Conservation (phyloP, 768 basidiomycete species). For the Nidula microcarpa region DNA sequence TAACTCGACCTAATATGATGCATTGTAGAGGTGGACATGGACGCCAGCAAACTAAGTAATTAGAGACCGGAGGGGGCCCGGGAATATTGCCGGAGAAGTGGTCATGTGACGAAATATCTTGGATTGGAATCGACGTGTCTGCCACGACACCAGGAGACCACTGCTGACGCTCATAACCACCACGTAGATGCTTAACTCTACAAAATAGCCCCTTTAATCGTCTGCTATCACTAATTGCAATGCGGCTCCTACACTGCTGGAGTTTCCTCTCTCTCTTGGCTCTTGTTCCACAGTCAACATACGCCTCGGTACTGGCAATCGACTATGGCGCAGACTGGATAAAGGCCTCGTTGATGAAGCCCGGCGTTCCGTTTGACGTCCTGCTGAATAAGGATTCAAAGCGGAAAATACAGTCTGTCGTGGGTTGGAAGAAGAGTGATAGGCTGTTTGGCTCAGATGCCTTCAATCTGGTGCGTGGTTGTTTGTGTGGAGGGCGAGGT, state of each 20-base stretch:
- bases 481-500: background rate
- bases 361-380: slow-evolving; percentile 93
- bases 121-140: slow-evolving; percentile 22
- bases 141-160: slow-evolving; percentile 21
- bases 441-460: slow-evolving; percentile 89
- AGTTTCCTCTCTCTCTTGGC: slow-evolving; percentile 33
- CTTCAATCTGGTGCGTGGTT: slow-evolving; percentile 69
- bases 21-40: too few species aligned
- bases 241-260: slow-evolving; percentile 36
- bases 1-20: too few species aligned
- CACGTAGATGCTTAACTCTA: slow-evolving; percentile 21
- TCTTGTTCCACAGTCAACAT: slow-evolving; percentile 38
- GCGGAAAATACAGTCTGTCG: slow-evolving; percentile 86
- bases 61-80: too few species aligned
- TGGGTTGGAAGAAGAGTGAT: slow-evolving; percentile 91
- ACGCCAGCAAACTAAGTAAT: too few species aligned
- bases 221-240: slow-evolving; percentile 19
- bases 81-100: too few species aligned
- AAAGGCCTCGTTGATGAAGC: slow-evolving; percentile 94
- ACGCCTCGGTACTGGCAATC: slow-evolving; percentile 85
- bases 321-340: slow-evolving; percentile 99
- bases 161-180: background rate
- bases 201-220: slow-evolving; percentile 13
- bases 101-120: background rate
- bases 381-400: slow-evolving; percentile 96